phyloP scores from a whole-genome alignment of 306 rosid genomes.

The Cucumis hystrix region DNA sequence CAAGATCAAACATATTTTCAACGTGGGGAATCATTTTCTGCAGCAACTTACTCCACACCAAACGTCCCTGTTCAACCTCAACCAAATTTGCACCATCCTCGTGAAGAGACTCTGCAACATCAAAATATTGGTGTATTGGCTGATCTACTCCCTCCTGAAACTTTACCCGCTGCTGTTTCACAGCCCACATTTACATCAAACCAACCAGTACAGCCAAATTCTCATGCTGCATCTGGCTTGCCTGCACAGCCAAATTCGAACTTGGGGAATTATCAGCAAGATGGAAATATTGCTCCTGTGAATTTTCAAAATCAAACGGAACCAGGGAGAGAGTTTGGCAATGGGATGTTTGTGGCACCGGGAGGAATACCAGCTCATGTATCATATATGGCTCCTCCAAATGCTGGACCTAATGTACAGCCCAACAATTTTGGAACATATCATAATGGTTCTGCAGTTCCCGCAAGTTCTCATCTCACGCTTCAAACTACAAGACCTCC shows the following conservation, averaged over 20 bases:
- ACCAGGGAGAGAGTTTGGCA: conserved; percentile 35
- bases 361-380: conserved; percentile 23
- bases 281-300: conserved; percentile 24
- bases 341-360: conserved; percentile 36
- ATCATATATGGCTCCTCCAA: not conserved
- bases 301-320: conserved; percentile 41
- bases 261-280: conserved; percentile 38
- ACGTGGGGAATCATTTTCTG: conserved; percentile 51
- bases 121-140: conserved; percentile 61
- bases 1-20: conserved; percentile 37
- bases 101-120: conserved; percentile 34
- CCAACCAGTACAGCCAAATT: conserved; percentile 24
- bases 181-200: conserved; percentile 14
- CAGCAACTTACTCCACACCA: conserved; percentile 33
- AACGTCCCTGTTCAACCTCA: conserved; percentile 25
- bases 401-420: not conserved
- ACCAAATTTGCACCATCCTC: conserved; percentile 18
- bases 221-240: conserved; percentile 32
- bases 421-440: not conserved
- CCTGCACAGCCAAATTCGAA: conserved; percentile 33
- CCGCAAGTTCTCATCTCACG: conserved; percentile 3
- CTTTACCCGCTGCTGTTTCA: conserved; percentile 27
- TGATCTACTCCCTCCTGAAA: conserved; percentile 57
- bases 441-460: not conserved
- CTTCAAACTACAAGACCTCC: conserved; percentile 29